Base-by-base conservation (phyloP, 371 early-diverging fungal genomes). In the Rhizopus sp. region DNA sequence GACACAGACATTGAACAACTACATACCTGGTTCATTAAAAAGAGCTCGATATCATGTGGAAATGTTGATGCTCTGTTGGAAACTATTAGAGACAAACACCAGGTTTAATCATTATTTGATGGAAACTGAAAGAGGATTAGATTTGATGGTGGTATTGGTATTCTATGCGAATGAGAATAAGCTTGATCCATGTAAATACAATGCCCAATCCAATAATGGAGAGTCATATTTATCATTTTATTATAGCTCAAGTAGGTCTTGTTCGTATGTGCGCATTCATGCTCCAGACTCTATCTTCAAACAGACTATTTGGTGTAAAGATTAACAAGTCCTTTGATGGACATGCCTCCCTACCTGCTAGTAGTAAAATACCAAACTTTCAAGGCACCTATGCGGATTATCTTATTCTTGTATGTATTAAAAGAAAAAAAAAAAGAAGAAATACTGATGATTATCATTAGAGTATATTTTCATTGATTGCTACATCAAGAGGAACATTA, bases 371-470 rank as follows among this genome's bases (percentile, higher is more conserved):
- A 55, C 88, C 89, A 4, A 80, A 83, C 39, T 90, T 90, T 55
- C 73, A 82, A 48, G 91, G 94, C 1, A 86, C 82, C n/a, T 93
- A 91, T 69, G 94, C 84, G 1, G 94, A 95, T 63, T 92, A 87
- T 72, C 75, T 93, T 57, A 81, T 93, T 33, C 70, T 86, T 59
- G 87, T 81, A 79, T 67, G 79, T 41, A 47, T 30, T 16, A 4
- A 49, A 34, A 17, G 13, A 6, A 44, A 7, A 23, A 34, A 16
- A 8, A 44, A 39, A 29, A 47, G 29, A 47, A 47, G 31, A 29
- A 30, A n/a, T 15, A 32, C 8, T 56, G 33, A n/a, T 51, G 12
- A 5, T 7, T 44, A 4, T 50, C 8, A 5, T 12, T 67, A 88
- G 86, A 83, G 91, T 9, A 81, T 93, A 8, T 87, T 89, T 50